Evolutionary conservation across 305 asterid genomes (phyloP).

Genomic region (Stenogyne calaminthoides): DNA sequence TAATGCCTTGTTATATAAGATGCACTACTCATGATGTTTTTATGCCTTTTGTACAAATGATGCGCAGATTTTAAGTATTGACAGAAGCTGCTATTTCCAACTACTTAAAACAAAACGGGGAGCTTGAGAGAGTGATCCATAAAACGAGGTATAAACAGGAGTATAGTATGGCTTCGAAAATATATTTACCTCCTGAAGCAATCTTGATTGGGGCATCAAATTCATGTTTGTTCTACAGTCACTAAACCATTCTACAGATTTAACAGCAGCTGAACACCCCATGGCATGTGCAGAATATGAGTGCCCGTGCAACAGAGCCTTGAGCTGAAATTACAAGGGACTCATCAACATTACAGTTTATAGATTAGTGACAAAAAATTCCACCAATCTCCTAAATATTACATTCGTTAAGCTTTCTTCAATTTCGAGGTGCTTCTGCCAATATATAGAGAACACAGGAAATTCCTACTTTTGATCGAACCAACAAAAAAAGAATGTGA

Average conservation of each 20-base stretch:
- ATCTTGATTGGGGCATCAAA: conserved; percentile 52
- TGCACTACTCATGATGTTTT: no score
- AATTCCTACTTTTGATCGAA: no score
- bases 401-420: no score
- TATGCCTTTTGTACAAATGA: conserved; percentile 11
- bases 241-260: conserved; percentile 90
- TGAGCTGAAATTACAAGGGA: conserved; percentile 60
- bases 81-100: conserved; percentile 4
- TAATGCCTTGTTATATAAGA: neutral
- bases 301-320: conserved; percentile 98
- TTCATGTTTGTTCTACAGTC: conserved; percentile 64
- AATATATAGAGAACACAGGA: no score
- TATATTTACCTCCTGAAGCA: conserved; percentile 78
- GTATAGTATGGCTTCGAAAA: neutral
- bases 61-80: neutral
- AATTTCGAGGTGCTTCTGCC: no score
- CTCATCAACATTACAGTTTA: conserved; percentile 3
- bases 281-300: conserved; percentile 95
- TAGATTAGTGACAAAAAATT: no score
- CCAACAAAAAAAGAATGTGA: no score
- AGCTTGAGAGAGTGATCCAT: conserved; percentile 1
- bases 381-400: no score
- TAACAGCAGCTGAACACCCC: conserved; percentile 90
- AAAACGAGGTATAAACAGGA: neutral
- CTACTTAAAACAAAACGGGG: neutral